A percentile compares a stretch with the other conserved stretches of the same genome.
phyloP scores from a whole-genome alignment of 257 asterid species.

The Solanum neorickii region DNA sequence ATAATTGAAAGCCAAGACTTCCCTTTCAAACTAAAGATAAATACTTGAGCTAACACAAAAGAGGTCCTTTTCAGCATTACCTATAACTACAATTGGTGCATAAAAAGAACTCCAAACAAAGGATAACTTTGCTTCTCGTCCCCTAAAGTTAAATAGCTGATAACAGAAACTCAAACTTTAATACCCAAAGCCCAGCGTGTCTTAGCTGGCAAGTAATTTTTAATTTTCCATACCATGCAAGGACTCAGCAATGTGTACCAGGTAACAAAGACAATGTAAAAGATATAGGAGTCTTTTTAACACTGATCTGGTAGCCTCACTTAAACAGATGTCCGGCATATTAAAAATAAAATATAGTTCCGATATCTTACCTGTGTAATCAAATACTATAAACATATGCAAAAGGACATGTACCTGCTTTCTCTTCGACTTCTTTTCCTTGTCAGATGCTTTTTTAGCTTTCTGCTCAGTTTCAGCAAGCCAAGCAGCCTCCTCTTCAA shows the following conservation, averaged over 20 bases:
- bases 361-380: not conserved
- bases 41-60: not conserved
- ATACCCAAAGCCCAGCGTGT: not conserved
- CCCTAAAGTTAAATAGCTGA: not conserved
- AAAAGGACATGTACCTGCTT: slow-evolving; percentile 33
- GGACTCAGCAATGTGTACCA: not conserved
- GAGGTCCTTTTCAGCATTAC: not conserved
- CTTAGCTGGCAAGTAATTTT: not conserved
- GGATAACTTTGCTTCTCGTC: not conserved
- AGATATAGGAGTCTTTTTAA: not conserved
- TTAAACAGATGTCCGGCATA: not conserved
- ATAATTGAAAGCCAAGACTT: not conserved
- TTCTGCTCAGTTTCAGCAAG: slow-evolving; percentile 69
- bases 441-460: slow-evolving; percentile 49
- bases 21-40: not conserved
- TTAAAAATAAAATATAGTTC: not conserved
- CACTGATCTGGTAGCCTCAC: not conserved
- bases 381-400: not conserved
- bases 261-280: not conserved
- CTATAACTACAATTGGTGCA: not conserved
- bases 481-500: slow-evolving; percentile 93
- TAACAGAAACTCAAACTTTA: not conserved
- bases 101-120: not conserved
- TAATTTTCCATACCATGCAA: not conserved
- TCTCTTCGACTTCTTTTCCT: slow-evolving; percentile 60